Base-by-base conservation (phyloP, 176 grass and related monocot species). In the Phragmites australis region DNA sequence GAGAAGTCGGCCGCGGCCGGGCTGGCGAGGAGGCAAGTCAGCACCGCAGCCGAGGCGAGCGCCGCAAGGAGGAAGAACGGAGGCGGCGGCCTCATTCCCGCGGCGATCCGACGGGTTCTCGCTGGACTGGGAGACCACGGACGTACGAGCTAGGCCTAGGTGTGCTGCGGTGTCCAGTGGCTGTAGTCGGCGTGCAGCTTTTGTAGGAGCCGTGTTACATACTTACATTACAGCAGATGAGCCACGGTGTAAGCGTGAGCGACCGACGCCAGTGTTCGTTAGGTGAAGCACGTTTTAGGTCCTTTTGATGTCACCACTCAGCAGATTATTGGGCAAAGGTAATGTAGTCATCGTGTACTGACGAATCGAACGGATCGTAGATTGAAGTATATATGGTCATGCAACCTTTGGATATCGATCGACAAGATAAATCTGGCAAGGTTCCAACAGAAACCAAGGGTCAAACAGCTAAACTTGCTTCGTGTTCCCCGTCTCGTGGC, bases 151-250 rank as follows among this genome's bases (percentile, higher is more conserved):
- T 9, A 47, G 12, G 45, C 45, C n/a, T 4, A 19, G 39, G 43
- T n/a, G 63, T 13, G 32, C 15, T 68, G 22, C 53, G 0, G 52
- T 8, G 53, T 50, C 47, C 72, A 25, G 21, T 44, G 65, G 18
- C 10, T 37, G 34, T 34, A 41, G 34, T 10, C 12, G n/a, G 41
- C 1, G 43, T 21, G 15, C 17, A 6, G 81, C 34, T 62, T 52
- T 70, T 60, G 80, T 73, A 72, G 80, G 68, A 52, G 37, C 37
- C 62, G n/a, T n/a, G n/a, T n/a, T n/a, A n/a, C n/a, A n/a, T 2
- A 23, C 21, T 13, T 3, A 18, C 1, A 23, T 49, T 19, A 17
- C 19, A 39, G 55, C 53, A 82, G 79, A 68, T 82, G 79, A 82
- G 66, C 45, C 79, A 82, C 79, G 27, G 29, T 14, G 68, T 21